Conservation (phyloP, 179 eudicot genomes). For the Patellifolia procumbens region DNA sequence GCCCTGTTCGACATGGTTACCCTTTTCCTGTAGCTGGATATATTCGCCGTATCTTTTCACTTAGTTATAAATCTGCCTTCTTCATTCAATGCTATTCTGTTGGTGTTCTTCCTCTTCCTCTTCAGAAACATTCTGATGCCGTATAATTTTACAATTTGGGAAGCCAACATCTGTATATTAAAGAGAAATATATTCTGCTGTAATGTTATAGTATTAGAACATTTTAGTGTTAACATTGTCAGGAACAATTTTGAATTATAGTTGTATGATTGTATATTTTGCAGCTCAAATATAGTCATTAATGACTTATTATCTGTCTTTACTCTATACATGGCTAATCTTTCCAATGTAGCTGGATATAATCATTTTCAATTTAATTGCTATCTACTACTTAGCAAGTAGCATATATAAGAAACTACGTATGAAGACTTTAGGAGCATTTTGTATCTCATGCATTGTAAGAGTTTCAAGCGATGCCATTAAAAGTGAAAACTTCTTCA, state of each 20-base stretch:
- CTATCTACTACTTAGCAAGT: no score
- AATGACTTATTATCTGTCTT: not conserved
- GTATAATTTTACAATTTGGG: slow-evolving; percentile 7
- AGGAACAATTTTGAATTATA: slow-evolving; percentile 21
- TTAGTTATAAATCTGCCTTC: not conserved
- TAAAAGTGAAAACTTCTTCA: no score
- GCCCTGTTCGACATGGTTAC: slow-evolving; percentile 3
- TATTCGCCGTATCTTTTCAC: slow-evolving; percentile 11
- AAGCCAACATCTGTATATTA: slow-evolving; percentile 20
- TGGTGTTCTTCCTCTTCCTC: not conserved
- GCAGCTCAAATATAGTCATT: not conserved
- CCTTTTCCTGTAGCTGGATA: not conserved
- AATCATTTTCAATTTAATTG: no score
- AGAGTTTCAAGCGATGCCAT: no score
- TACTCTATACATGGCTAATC: not conserved
- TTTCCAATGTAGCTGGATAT: no score
- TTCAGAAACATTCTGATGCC: not conserved
- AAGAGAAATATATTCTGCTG: slow-evolving; percentile 18
- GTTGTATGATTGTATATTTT: slow-evolving; percentile 16
- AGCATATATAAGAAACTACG: no score
- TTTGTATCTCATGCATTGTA: no score
- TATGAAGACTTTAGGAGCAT: no score
- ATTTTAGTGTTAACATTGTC: not conserved
- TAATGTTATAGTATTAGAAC: slow-evolving; percentile 4
- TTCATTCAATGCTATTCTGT: not conserved